phyloP scores from a whole-genome alignment of 306 rosid species.

The Carpinus fangiana region DNA sequence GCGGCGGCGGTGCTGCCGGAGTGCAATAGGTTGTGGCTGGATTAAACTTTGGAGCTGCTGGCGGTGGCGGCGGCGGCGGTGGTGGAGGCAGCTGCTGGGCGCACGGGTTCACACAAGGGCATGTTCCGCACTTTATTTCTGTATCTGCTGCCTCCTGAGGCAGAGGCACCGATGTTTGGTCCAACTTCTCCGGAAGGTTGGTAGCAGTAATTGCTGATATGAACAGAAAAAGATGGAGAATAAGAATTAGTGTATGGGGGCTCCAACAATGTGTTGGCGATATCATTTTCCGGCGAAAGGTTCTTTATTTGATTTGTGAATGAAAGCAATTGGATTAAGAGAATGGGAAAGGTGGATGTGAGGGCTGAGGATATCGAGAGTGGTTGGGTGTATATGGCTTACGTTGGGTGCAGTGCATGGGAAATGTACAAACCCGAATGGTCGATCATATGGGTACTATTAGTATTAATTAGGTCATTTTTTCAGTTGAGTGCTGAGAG shows the following conservation, averaged over 20 bases:
- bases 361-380: conserved; percentile 6
- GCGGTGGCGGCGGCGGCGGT: conserved; percentile 27
- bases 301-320: conserved; percentile 2
- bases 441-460: conserved; percentile 19
- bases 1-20: conserved; percentile 38
- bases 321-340: conserved; percentile 17
- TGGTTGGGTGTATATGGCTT: conserved; percentile 29
- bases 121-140: conserved; percentile 74
- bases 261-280: conserved; percentile 28
- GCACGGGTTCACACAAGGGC: conserved; percentile 72
- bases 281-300: conserved; percentile 32
- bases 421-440: conserved; percentile 16
- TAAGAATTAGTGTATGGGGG: conserved; percentile 7
- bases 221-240: conserved; percentile 26
- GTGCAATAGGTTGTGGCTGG: conserved; percentile 39
- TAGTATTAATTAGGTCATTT: conserved; percentile 19
- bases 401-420: conserved; percentile 36
- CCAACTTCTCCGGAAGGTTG: conserved; percentile 34
- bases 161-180: conserved; percentile 23
- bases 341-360: conserved; percentile 16
- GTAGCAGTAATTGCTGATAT: conserved; percentile 24
- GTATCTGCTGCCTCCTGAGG: conserved; percentile 20
- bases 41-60: conserved; percentile 14
- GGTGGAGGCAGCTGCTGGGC: conserved; percentile 37
- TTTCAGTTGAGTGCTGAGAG: neutral